These are phyloP conservation scores for Coniferiporia sulphurascens DNA, from an alignment of 1,284 basidiomycete species.

Conservation along the genomic window DNA sequence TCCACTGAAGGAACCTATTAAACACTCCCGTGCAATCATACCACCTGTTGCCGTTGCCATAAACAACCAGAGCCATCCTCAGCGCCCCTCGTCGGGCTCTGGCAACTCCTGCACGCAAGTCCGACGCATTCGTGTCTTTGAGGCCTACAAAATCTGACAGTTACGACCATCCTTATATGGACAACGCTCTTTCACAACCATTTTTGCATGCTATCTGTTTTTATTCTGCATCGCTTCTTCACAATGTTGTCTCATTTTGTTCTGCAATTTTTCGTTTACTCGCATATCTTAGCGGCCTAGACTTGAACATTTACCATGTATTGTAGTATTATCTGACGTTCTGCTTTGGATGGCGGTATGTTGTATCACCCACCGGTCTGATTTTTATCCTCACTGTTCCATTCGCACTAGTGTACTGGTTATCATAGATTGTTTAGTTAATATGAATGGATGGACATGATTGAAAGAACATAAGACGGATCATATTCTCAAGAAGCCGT, in stretches of 20 bases:
- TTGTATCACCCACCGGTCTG: slow-evolving; percentile 1
- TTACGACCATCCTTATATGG: background rate
- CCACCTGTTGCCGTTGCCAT: slow-evolving; percentile 2
- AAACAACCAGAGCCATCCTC: background rate
- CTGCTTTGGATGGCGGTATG: background rate
- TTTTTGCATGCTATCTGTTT: background rate
- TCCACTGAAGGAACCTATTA: background rate
- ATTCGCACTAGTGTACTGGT: background rate
- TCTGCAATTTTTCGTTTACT: background rate
- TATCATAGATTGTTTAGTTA: slow-evolving; percentile 2
- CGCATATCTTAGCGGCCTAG: background rate
- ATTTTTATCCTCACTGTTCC: background rate
- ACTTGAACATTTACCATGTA: slow-evolving; percentile 4
- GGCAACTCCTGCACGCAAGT: slow-evolving; percentile 10
- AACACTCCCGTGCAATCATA: slow-evolving; percentile 3
- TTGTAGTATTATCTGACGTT: background rate
- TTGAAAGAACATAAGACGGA: too few species aligned
- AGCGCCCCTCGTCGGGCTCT: background rate
- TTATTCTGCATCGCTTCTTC: background rate
- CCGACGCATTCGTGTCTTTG: slow-evolving; percentile 17
- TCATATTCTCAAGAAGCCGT: background rate
- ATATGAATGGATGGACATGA: background rate
- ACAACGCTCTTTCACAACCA: background rate
- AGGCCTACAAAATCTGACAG: slow-evolving; percentile 11
- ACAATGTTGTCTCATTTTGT: background rate